Percentiles rank a stretch among this genome's conserved stretches.
phyloP scores from a whole-genome alignment of 106 monocot genomes.

The Alisma plantagoaquatica region DNA sequence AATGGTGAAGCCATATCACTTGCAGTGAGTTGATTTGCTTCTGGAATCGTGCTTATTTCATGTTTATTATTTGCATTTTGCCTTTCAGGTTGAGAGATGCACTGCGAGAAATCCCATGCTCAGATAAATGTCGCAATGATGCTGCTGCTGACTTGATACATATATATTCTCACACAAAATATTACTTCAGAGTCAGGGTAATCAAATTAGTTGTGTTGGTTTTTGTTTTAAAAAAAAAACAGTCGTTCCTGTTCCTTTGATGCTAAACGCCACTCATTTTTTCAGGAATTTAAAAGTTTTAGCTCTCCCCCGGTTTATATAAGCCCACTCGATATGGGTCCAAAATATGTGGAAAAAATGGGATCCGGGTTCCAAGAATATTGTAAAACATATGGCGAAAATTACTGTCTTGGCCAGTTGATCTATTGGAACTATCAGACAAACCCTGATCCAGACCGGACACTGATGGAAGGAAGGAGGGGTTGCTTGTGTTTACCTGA shows the following conservation, averaged over 20 bases:
- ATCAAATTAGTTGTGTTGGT: not conserved
- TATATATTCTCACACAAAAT: conserved; percentile 87
- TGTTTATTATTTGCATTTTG: too few species aligned
- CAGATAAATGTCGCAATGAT: conserved; percentile 78
- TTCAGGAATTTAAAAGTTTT: conserved; percentile 70
- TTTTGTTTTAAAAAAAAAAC: too few species aligned
- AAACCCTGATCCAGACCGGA: conserved; percentile 71
- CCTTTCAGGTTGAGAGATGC: conserved; percentile 94
- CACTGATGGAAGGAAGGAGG: conserved; percentile 53
- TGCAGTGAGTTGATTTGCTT: not conserved
- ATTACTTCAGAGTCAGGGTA: conserved; percentile 74
- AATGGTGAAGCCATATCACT: conserved; percentile 65
- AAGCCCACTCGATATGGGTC: conserved; percentile 90
- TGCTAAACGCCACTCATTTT: too few species aligned
- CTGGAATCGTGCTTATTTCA: too few species aligned
- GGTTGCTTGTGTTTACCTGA: conserved; percentile 82
- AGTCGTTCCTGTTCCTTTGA: too few species aligned
- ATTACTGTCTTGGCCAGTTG: conserved; percentile 89
- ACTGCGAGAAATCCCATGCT: conserved; percentile 63
- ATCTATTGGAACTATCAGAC: conserved; percentile 87
- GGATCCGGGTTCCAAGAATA: conserved; percentile 83
- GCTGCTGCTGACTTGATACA: conserved; percentile 95
- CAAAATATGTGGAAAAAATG: conserved; percentile 78
- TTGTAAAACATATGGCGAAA: conserved; percentile 76
- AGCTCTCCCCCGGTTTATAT: conserved; percentile 87